phyloP scores from a whole-genome alignment of 345 rosid species.

The Citrus mangshanensis region DNA sequence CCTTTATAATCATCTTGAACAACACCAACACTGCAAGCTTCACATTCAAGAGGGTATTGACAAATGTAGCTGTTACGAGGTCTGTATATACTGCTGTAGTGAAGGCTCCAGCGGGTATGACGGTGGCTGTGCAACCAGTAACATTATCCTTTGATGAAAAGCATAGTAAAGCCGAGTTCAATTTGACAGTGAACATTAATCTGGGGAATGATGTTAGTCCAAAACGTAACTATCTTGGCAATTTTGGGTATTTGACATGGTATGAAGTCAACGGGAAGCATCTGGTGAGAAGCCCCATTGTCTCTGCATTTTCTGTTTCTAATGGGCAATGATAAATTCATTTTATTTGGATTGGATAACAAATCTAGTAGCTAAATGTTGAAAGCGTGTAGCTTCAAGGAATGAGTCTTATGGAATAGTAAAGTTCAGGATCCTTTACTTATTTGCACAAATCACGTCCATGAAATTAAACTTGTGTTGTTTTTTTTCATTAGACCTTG shows the following conservation, averaged over 20 bases:
- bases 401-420: neutral
- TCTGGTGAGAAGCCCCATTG: neutral
- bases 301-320: neutral
- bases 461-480: no score
- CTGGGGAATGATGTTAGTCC: slow-evolving; percentile 9
- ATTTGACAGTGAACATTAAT: slow-evolving; percentile 31
- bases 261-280: neutral
- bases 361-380: no score
- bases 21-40: slow-evolving; percentile 35
- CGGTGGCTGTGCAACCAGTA: slow-evolving; percentile 27
- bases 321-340: neutral
- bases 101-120: slow-evolving; percentile 33
- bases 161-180: slow-evolving; percentile 31
- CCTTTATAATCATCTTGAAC: slow-evolving; percentile 45
- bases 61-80: slow-evolving; percentile 2
- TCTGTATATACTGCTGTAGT: slow-evolving; percentile 10
- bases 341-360: no score
- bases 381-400: neutral
- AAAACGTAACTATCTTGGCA: slow-evolving; percentile 35
- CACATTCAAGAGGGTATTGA: slow-evolving; percentile 25
- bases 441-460: no score
- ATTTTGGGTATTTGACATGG: slow-evolving; percentile 27
- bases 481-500: no score
- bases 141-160: slow-evolving; percentile 27
- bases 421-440: no score